Evolutionary conservation across 202 grass and related monocot genomes (phyloP), one percentile per base, ranked within the genome.

Genomic region (Digitaria exilis): DNA sequence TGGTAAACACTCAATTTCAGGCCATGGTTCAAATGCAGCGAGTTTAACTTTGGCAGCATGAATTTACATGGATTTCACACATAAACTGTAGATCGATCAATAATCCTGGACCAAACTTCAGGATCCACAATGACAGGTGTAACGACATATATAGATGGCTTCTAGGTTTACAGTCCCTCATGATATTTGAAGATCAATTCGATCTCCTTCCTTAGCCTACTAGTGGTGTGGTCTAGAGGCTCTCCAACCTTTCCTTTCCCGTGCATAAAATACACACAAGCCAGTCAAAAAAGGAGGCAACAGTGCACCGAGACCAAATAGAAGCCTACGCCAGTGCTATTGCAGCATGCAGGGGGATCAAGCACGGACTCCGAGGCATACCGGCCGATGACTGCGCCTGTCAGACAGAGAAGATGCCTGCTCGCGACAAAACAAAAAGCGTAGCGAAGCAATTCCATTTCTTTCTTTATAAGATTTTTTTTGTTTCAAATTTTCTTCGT

Each of bases 341-440:
- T 71, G 72, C 65, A 60, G n/a, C 26, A 28, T 50, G 44, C 25
- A 34, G 29, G 15, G 44, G 29, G 70, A 73, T 73, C 70, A 31
- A 79, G 88, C 88, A 55, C 84, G 22, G 39, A 69, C 64, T 55
- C 68, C 80, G 10, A 83, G 22, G 84, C 87, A 62, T 76, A 81
- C 78, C 78, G 73, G 82, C 72, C 87, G 64, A 62, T 77, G 87
- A 71, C 77, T 77, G 78, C 78, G 82, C 29, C 7, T 72, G 65
- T 42, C 82, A 42, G 73, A 73, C 30, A 77, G 56, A 15, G 77
- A 83, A 83, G 71, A 85, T 76, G 77, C 77, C 77, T 81, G 51
- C 78, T 72, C 43, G 73, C 73, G 87, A 89, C 87, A 89, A 86
- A 85, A 86, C 78, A 78, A 82, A 90, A 90, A 64, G 84, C 41